Conservation (phyloP, 805 yeast species). For the Yarrowia keelungensis region DNA sequence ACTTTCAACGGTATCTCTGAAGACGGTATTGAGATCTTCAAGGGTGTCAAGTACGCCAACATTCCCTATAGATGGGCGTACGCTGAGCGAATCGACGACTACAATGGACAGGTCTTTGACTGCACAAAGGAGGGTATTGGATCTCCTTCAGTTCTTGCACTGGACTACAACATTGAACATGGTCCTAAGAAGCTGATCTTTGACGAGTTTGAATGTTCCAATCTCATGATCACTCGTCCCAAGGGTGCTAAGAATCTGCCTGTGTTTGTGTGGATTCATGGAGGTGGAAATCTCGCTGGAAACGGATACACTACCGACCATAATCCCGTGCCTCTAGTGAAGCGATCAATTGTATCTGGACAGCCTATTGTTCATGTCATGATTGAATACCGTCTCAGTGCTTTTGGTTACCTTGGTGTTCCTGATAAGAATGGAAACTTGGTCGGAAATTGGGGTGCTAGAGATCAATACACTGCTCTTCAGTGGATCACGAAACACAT, state of each 20-base stretch:
- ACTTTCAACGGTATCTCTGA: constrained; percentile 19
- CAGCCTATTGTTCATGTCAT: background rate
- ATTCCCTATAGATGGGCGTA: constrained; percentile 20
- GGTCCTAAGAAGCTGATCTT: constrained; percentile 9
- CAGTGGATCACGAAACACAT: constrained; percentile 48
- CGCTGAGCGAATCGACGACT: constrained; percentile 27
- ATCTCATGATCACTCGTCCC: constrained; percentile 23
- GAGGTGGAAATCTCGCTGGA: constrained; percentile 19
- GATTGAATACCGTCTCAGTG: constrained; percentile 14
- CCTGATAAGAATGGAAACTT: constrained; percentile 6
- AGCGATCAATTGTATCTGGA: background rate
- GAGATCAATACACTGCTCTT: constrained; percentile 18
- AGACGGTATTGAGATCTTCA: constrained; percentile 16
- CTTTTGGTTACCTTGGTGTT: constrained; percentile 15
- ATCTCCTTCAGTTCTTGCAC: background rate
- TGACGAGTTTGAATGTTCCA: constrained; percentile 17
- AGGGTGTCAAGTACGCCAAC: constrained; percentile 11
- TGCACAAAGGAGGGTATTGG: constrained; percentile 20
- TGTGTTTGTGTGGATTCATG: constrained; percentile 23
- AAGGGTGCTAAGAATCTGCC: background rate
- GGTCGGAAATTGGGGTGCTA: constrained; percentile 34
- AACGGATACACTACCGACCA: constrained; percentile 15
- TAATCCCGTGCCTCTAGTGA: constrained; percentile 11
- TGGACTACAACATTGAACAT: constrained; percentile 14
- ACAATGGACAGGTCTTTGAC: background rate